Conservation (phyloP, 2,329 filamentous ascomycete species). For the Aspergillus pseudotamarii region DNA sequence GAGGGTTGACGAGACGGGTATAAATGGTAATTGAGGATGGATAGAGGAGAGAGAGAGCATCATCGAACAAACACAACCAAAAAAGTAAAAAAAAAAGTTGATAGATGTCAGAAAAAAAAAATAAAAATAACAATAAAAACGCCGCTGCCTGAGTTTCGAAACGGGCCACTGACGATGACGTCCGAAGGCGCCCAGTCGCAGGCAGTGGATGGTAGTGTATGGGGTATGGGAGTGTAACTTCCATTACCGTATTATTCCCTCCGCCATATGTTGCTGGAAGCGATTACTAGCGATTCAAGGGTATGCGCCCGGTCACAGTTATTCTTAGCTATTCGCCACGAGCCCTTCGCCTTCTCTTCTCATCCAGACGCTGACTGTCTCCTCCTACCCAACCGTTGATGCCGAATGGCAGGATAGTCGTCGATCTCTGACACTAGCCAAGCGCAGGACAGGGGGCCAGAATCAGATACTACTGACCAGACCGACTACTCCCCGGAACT, state of each 20-base stretch:
- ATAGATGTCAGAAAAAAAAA: not conserved
- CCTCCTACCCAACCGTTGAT: not conserved
- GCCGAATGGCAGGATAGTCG: not conserved
- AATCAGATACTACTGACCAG: not conserved
- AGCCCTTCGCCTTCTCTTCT: slow-evolving; percentile 2
- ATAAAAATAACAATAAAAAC: not conserved
- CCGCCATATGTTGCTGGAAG: not conserved
- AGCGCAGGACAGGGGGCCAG: not conserved
- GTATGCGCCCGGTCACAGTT: not conserved
- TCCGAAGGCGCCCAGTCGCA: not conserved
- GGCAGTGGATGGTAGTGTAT: not conserved
- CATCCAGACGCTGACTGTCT: not conserved
- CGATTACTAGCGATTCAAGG: not conserved
- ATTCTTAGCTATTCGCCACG: slow-evolving; percentile 14
- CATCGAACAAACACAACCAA: not conserved
- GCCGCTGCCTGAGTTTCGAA: slow-evolving; percentile 5
- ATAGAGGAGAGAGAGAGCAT: not conserved
- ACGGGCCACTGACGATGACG: slow-evolving; percentile 2
- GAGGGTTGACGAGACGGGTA: not conserved
- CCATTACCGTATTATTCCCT: not conserved
- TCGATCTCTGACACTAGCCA: not conserved
- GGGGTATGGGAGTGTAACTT: not conserved
- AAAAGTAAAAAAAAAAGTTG: not conserved
- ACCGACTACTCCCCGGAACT: not conserved
- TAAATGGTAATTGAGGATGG: slow-evolving; percentile 7